Percentiles rank a stretch among this genome's conserved stretches.
Evolutionary conservation across 164 flowering plant genomes (phyloP).

Genomic region (Stephania japonica): DNA sequence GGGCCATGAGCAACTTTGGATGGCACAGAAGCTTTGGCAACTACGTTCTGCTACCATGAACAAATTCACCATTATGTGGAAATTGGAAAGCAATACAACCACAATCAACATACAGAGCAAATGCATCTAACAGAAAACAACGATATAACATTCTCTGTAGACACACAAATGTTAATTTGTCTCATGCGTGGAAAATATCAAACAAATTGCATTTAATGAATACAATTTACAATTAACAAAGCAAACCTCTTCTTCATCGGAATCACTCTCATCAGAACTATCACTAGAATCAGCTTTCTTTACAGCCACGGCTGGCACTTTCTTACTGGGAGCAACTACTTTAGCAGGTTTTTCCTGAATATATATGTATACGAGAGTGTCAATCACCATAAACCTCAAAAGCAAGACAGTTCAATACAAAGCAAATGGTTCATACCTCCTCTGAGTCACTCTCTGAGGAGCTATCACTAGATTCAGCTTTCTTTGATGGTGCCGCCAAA

Average conservation of each 20-base stretch:
- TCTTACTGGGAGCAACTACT: constrained; percentile 5
- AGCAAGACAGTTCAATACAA: background rate
- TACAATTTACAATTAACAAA: background rate
- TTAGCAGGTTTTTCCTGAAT: constrained; percentile 16
- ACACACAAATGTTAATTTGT: background rate
- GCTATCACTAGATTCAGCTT: background rate
- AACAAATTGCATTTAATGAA: too few species aligned
- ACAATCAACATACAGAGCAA: too few species aligned
- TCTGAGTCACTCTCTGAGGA: background rate
- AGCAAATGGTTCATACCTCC: background rate
- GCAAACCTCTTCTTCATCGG: constrained; percentile 20
- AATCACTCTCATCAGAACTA: constrained; percentile 24
- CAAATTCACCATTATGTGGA: too few species aligned
- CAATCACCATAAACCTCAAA: background rate
- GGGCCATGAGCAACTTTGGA: too few species aligned
- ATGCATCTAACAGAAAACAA: too few species aligned
- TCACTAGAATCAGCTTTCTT: constrained; percentile 28
- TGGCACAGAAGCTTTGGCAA: too few species aligned
- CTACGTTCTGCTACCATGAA: too few species aligned
- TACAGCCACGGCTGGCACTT: constrained; percentile 12
- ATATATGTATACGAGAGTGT: background rate
- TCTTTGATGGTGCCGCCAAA: background rate
- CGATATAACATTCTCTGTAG: too few species aligned
- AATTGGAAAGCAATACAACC: too few species aligned
- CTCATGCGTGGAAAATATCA: background rate